Evolutionary conservation across 2,329 filamentous ascomycete genomes (phyloP).

Genomic region (Fusarium sororula): DNA sequence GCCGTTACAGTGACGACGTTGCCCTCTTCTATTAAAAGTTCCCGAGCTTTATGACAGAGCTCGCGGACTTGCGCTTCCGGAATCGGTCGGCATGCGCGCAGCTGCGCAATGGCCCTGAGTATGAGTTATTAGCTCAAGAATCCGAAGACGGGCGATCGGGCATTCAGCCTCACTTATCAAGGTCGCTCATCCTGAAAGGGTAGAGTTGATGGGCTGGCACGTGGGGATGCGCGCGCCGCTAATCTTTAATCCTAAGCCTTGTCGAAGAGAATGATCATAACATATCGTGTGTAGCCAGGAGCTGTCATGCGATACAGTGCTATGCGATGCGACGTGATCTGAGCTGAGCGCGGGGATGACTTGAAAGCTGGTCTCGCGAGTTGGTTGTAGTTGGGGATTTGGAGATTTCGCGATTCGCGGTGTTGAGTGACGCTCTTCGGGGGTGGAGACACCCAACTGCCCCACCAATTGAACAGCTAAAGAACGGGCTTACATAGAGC

Average conservation of each 20-base stretch:
- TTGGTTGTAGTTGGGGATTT: constrained; percentile 22
- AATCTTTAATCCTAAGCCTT: constrained; percentile 12
- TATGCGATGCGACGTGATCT: background rate
- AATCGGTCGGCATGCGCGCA: constrained; percentile 95
- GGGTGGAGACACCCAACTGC: constrained; percentile 2
- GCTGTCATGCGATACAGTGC: background rate
- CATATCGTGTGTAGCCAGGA: constrained; percentile 33
- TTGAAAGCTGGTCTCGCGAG: constrained; percentile 10
- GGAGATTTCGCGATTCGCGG: constrained; percentile 33
- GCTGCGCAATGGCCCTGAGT: constrained; percentile 86
- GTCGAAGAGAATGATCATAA: constrained; percentile 31
- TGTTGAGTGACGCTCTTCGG: constrained; percentile 15
- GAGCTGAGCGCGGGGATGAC: background rate
- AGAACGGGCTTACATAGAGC: constrained; percentile 27
- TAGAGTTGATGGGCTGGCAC: constrained; percentile 19
- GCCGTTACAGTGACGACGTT: constrained; percentile 96
- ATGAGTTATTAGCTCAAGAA: constrained; percentile 15
- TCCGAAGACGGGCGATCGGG: constrained; percentile 3
- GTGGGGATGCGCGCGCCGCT: constrained; percentile 37
- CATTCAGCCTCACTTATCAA: constrained; percentile 76
- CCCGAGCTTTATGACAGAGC: constrained; percentile 95
- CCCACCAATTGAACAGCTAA: constrained; percentile 8
- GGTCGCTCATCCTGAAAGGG: constrained; percentile 78
- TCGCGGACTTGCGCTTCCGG: constrained; percentile 95
- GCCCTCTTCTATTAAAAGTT: constrained; percentile 95